Evolutionary conservation across 2,329 filamentous ascomycete species (phyloP), one percentile per base, ranked within the genome.

Genomic region (Alternaria infectoria): DNA sequence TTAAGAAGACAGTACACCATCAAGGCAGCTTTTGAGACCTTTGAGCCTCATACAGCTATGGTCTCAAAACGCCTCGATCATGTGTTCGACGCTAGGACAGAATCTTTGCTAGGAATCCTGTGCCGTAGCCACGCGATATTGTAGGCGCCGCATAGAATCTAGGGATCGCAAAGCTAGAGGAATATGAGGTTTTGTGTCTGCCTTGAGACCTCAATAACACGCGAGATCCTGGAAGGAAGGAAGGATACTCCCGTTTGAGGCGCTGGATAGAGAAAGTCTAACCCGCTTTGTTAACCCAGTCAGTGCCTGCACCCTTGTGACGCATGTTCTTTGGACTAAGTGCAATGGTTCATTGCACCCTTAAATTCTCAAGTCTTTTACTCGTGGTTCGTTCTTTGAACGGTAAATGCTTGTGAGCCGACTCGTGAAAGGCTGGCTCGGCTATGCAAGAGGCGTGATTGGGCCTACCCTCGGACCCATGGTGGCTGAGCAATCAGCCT

Each of bases 321-420:
- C 2, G 30, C 15, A 36, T 4, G 49, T 52, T 52, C 19, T 2
- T 19, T 40, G 13, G 3, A 15, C 8, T 17, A 5, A 17, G 23
- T 36, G n/a, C 32, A 56, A 43, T 57, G 54, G 54, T 60, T 61
- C 28, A 36, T 25, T 25, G 50, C 55, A 46, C 21, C 32, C 17
- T 54, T 44, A 25, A 10, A 12, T 11, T 19, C 21, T 50, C 28
- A 19, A 51, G 15, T 23, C 11, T 6, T 32, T 23, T 36, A 17
- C 19, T 9, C 12, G 30, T 52, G 30, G 36, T 52, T 52, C 49
- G 49, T 52, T 40, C 49, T 36, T 15, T 36, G 21, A 25, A 25
- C 21, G 12, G 17, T 23, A 8, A 8, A 36, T 15, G 28, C 3
- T 36, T 32, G 19, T 8, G 12, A 28, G 28, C 12, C 17, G n/a